Evolutionary conservation across 768 basidiomycete species (phyloP), one percentile per base, ranked within the genome.

Genomic region (Steccherinum ochraceum): DNA sequence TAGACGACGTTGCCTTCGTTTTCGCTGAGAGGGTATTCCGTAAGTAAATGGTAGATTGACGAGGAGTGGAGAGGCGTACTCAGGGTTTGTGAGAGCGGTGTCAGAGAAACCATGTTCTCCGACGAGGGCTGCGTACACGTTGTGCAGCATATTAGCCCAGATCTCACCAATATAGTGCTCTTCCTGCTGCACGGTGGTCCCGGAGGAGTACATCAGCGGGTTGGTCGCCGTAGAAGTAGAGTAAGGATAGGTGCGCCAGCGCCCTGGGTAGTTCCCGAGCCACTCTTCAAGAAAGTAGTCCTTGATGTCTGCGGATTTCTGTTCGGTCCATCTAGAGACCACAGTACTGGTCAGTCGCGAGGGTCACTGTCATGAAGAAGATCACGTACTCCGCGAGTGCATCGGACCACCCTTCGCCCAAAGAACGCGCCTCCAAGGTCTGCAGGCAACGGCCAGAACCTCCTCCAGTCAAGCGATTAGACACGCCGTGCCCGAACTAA

Each of bases 331-430:
- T n/a, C n/a, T n/a, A n/a, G n/a, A n/a, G n/a, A n/a, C n/a, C n/a
- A n/a, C n/a, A n/a, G n/a, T n/a, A n/a, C n/a, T n/a, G n/a, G n/a
- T n/a, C n/a, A n/a, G n/a, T n/a, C n/a, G n/a, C n/a, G n/a, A n/a
- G n/a, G n/a, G n/a, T n/a, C n/a, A n/a, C n/a, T n/a, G n/a, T n/a
- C n/a, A n/a, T n/a, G n/a, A n/a, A n/a, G n/a, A n/a, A n/a, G n/a
- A n/a, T n/a, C n/a, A n/a, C n/a, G 24, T 48, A 61, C 60, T 64
- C 61, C 4, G 63, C 63, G 45, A 64, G 56, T 4, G 58, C 52
- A 63, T 83, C 83, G 2, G 77, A 78, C 81, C 82, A 85, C 16
- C 81, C 83, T 63, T 87, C 84, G 39, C 83, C 84, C 72, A 86
- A 73, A n/a, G 83, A 83, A 18, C 79, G 79, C 1, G 83, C 70